Evolutionary conservation across 352 stramenopile genomes (phyloP), one percentile per base, ranked within the genome.

Genomic region (Pythium vanterpoolii): DNA sequence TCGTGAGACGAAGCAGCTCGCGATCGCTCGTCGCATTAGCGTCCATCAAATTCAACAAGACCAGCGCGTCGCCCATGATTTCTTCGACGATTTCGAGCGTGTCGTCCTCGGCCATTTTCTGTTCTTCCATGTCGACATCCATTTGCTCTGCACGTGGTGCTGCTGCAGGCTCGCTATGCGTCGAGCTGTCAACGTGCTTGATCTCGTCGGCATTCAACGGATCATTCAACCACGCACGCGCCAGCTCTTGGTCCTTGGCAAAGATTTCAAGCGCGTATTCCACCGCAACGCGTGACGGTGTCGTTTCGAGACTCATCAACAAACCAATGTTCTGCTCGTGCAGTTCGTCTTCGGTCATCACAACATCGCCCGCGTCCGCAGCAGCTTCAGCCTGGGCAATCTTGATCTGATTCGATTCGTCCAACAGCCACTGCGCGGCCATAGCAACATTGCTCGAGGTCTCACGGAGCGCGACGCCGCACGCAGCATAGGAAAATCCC

Each of bases 41-140:
- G 51, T 96, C 90, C 6, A 98, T 68, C 45, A 98, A 74, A 56
- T 98, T 99, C 18, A 99, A 71, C 24, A 99, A 77, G 45, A 96
- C 98, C 19, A 98, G 74, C 16, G 77, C 72, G 45, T 95, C 78
- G 8, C 74, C 81, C 5, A 82, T 66, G 2, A 60, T 62, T 57
- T 89, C 73, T 66, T 86, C 83, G 27, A 78, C 68, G 61, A 93
- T 59, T 31, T 90, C 74, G 14, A 86, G 57, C 0, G 74, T 67
- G 8, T 87, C 76, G 14, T 79, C 71, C 7, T 74, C 70, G 0
- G 44, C 64, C 31, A 71, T 81, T 10, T 79, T 76, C 26, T 90
- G 76, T 18, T 87, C 59, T 23, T 71, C 61, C 26, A 78, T 66
- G 66, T 83, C 67, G 68, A 77, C 54, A 18, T 70, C 71, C 81